Conservation (phyloP, 345 rosid genomes). For the Excoecaria cochinchinensis region DNA sequence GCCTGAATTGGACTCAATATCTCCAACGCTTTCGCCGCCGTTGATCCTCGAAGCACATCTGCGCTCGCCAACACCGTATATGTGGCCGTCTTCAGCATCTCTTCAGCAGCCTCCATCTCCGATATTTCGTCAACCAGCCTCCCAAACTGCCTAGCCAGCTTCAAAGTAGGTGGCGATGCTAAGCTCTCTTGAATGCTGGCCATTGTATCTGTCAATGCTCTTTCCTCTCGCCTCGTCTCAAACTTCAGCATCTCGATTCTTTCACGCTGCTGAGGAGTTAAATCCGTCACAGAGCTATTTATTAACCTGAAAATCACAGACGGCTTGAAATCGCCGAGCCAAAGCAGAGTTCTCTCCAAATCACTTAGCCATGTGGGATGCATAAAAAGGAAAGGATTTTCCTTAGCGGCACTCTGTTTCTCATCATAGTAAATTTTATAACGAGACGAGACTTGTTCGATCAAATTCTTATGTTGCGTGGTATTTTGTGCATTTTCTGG, state of each 20-base stretch:
- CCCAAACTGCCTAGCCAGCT: slow-evolving; percentile 18
- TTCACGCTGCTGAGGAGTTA: slow-evolving; percentile 26
- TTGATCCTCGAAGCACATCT: slow-evolving; percentile 25
- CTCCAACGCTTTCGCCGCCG: slow-evolving; percentile 24
- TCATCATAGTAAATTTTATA: slow-evolving; percentile 29
- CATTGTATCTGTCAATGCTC: slow-evolving; percentile 33
- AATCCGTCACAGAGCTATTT: slow-evolving; percentile 13
- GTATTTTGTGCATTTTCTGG: neutral
- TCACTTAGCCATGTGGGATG: slow-evolving; percentile 47
- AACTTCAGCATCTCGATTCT: slow-evolving; percentile 24
- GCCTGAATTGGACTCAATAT: slow-evolving; percentile 32
- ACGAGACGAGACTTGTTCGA: slow-evolving; percentile 30
- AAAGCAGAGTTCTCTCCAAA: slow-evolving; percentile 32
- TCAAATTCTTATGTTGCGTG: slow-evolving; percentile 14
- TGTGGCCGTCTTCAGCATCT: slow-evolving; percentile 22
- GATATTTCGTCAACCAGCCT: slow-evolving; percentile 13
- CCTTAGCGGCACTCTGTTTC: slow-evolving; percentile 20
- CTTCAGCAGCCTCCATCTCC: slow-evolving; percentile 27
- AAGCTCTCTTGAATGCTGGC: slow-evolving; percentile 45
- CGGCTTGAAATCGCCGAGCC: slow-evolving; percentile 45
- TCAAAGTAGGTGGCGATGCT: slow-evolving; percentile 28
- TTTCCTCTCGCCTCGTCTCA: slow-evolving; percentile 33
- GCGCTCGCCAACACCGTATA: slow-evolving; percentile 26
- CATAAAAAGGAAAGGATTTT: slow-evolving; percentile 30
- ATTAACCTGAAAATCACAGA: slow-evolving; percentile 33